Conservation (phyloP, 768 basidiomycete genomes). For the Termitomyces heimii region DNA sequence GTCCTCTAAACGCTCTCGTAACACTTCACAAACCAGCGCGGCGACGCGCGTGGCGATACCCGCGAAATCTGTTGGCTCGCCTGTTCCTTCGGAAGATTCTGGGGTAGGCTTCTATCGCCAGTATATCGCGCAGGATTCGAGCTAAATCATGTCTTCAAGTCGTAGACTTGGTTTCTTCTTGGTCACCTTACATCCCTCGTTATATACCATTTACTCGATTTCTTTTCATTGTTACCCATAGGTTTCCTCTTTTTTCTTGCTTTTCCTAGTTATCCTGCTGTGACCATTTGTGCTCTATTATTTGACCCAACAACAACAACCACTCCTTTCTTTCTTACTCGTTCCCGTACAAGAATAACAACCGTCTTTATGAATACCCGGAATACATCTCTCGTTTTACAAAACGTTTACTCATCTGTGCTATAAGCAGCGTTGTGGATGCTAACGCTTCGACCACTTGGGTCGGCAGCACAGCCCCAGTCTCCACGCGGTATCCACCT, state of each 20-base stretch:
- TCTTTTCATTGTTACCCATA: constrained; percentile 12
- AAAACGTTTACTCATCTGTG: constrained; percentile 18
- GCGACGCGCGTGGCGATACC: constrained; percentile 36
- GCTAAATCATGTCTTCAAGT: constrained; percentile 40
- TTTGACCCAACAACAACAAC: constrained; percentile 11
- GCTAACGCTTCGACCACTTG: constrained; percentile 90
- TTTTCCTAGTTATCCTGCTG: constrained; percentile 9
- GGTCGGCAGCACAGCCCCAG: constrained; percentile 95
- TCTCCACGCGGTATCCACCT: constrained; percentile 94
- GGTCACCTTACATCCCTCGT: neutral
- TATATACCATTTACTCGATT: constrained; percentile 14
- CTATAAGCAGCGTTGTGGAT: constrained; percentile 93
- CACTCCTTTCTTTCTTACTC: constrained; percentile 15
- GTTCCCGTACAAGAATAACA: constrained; percentile 1
- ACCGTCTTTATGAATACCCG: neutral
- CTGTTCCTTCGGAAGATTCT: constrained; percentile 77
- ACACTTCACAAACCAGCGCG: constrained; percentile 69
- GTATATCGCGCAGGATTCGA: constrained; percentile 71
- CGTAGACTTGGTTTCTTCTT: constrained; percentile 11
- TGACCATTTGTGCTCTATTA: constrained; percentile 15
- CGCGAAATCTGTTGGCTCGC: constrained; percentile 51
- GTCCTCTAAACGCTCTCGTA: constrained; percentile 57
- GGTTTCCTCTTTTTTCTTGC: too few species aligned
- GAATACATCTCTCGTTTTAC: constrained; percentile 11
- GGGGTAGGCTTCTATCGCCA: constrained; percentile 82